Base-by-base conservation (phyloP, 805 yeast genomes). In the Candida piceae region DNA sequence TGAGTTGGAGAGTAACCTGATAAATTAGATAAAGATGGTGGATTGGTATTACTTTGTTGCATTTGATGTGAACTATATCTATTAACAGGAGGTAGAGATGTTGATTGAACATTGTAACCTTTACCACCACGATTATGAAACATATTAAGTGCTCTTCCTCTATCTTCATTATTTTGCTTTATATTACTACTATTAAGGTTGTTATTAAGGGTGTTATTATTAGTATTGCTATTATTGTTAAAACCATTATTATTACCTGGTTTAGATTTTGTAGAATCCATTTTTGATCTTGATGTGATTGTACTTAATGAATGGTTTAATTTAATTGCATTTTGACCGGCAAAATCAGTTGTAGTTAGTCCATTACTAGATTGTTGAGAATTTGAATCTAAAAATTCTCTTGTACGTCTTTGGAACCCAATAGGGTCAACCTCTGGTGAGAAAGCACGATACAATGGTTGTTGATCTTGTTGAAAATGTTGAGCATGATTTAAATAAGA, bases 261-360 rank as follows among this genome's bases (percentile, higher is more conserved):
- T 16, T 45, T 50, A 32, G 25, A n/a, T 39, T 45, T 50, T 30
- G 24, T 38, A 20, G 45, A 41, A 32, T 56, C 60, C 13, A 46
- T 27, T 31, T 44, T 49, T 11, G 51, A 39, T 34, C 60, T 45
- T 26, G 45, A 50, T 4, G 54, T 45, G 8, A 56, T 55, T 3
- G 60, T 55, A 36, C 49, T 47, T 35, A 56, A 33, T 8, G 60
- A 52, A 29, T 57, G 53, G 32, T 49, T 51, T 37, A 57, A 35
- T 44, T 55, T 55, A n/a, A 54, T 45, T 20, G 53, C 50, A 39
- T 49, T 49, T 39, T 46, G 53, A 17, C 53, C 53, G 9, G 50
- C 51, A 42, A 50, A 46, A 41, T 51, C 54, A 16, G 42, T 23
- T 17, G 45, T 26, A 11, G 42, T 36, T 32, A 46, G 37, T 20